Evolutionary conservation across 345 rosid genomes (phyloP).

Genomic region (Gossypium turneri): DNA sequence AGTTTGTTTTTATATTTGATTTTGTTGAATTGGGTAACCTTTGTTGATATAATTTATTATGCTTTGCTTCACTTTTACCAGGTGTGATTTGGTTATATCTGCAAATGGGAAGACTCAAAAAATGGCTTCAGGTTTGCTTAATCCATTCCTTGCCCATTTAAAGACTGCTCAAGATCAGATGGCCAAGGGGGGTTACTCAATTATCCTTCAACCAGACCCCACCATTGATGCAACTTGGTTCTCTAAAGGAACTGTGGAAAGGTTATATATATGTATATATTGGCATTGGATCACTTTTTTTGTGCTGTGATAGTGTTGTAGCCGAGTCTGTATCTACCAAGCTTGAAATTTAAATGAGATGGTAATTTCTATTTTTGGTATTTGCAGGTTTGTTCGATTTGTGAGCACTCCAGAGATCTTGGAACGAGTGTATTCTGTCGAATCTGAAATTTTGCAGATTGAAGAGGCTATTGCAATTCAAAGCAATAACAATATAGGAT

Average conservation of each 20-base stretch:
- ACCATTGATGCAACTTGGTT: slow-evolving; percentile 68
- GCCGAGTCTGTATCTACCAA: neutral
- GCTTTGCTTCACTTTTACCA: slow-evolving; percentile 20
- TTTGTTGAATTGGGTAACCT: no score
- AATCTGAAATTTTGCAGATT: slow-evolving; percentile 92
- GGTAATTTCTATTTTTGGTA: slow-evolving; percentile 14
- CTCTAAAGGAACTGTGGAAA: slow-evolving; percentile 73
- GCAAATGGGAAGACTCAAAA: slow-evolving; percentile 82
- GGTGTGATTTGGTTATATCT: slow-evolving; percentile 85
- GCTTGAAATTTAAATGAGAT: neutral
- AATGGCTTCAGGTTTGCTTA: slow-evolving; percentile 82
- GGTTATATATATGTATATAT: slow-evolving; percentile 29
- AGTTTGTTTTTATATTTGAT: no score
- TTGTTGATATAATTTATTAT: neutral
- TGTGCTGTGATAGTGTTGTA: neutral
- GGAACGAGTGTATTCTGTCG: slow-evolving; percentile 74
- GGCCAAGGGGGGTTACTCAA: slow-evolving; percentile 87
- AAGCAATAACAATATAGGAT: slow-evolving; percentile 51
- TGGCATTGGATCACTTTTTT: neutral
- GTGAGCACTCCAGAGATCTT: slow-evolving; percentile 89
- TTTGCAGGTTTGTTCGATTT: slow-evolving; percentile 91
- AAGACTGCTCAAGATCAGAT: slow-evolving; percentile 78
- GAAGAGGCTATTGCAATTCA: slow-evolving; percentile 83
- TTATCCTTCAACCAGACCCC: slow-evolving; percentile 65
- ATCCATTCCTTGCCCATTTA: slow-evolving; percentile 87